Percentiles rank a stretch among this genome's conserved stretches.
phyloP scores from a whole-genome alignment of 257 asterid genomes.

The Jasminum sambac region DNA sequence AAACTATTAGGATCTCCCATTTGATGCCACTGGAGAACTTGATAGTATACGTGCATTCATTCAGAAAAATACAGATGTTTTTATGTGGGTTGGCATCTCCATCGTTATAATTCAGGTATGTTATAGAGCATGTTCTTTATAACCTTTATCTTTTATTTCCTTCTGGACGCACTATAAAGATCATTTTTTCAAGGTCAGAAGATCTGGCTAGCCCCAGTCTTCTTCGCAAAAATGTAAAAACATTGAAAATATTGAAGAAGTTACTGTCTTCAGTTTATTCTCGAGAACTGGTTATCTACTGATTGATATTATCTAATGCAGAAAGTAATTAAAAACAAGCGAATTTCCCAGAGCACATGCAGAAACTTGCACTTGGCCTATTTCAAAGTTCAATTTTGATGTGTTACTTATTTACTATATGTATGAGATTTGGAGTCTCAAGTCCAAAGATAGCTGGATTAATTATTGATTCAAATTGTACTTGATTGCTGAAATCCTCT shows the following conservation, averaged over 20 bases:
- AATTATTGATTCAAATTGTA: background rate
- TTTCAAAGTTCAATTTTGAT: background rate
- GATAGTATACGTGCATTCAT: constrained; percentile 51
- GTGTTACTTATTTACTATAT: background rate
- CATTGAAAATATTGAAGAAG: background rate
- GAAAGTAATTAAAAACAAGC: background rate
- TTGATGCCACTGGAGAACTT: constrained; percentile 86
- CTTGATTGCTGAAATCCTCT: background rate
- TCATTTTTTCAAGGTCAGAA: background rate
- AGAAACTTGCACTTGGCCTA: background rate
- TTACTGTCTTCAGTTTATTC: constrained; percentile 16
- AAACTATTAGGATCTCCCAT: constrained; percentile 66
- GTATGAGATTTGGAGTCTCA: background rate
- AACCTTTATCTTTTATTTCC: background rate
- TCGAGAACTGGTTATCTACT: background rate
- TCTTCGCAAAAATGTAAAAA: background rate
- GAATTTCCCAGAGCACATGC: background rate
- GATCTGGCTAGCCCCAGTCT: constrained; percentile 4
- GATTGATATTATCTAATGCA: background rate
- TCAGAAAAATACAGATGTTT: constrained; percentile 56
- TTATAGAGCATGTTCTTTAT: constrained; percentile 25
- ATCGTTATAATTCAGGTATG: constrained; percentile 71
- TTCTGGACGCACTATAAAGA: background rate
- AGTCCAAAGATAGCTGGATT: background rate
- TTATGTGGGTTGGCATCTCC: constrained; percentile 66